Percentiles rank a stretch among this genome's conserved stretches.
Conservation (phyloP, 257 asterid genomes). For the Nicotiana otophora region DNA sequence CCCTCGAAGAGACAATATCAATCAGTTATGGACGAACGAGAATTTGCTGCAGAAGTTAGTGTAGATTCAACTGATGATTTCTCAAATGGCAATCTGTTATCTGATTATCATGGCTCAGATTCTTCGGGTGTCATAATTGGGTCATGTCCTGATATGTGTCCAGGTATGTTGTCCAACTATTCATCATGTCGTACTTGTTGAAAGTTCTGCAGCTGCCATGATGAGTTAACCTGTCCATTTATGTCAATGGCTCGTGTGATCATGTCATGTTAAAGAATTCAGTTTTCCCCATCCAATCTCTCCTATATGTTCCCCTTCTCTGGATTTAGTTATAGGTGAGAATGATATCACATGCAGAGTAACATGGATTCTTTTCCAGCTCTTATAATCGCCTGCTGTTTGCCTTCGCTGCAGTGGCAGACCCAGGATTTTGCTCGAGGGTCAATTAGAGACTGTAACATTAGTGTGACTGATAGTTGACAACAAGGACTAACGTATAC, state of each 20-base stretch:
- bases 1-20: slow-evolving; percentile 47
- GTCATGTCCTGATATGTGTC: slow-evolving; percentile 92
- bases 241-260: not conserved
- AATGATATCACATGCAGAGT: not conserved
- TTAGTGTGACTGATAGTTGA: too few species aligned
- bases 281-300: not conserved
- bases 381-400: not conserved
- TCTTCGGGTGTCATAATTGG: slow-evolving; percentile 68
- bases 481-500: too few species aligned
- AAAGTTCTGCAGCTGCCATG: slow-evolving; percentile 1
- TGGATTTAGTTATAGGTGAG: not conserved
- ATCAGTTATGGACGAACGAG: slow-evolving; percentile 30
- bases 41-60: slow-evolving; percentile 33
- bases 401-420: not conserved
- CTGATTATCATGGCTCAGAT: slow-evolving; percentile 45
- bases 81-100: slow-evolving; percentile 26
- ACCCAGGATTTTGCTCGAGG: too few species aligned
- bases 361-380: not conserved
- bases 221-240: slow-evolving; percentile 13
- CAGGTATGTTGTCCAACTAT: slow-evolving; percentile 51
- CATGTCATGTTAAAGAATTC: not conserved
- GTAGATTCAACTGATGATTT: slow-evolving; percentile 40
- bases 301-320: not conserved
- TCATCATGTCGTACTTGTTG: slow-evolving; percentile 10
- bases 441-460: too few species aligned